Base-by-base conservation (phyloP, 164 flowering plant genomes). In the Vitis cinerea region DNA sequence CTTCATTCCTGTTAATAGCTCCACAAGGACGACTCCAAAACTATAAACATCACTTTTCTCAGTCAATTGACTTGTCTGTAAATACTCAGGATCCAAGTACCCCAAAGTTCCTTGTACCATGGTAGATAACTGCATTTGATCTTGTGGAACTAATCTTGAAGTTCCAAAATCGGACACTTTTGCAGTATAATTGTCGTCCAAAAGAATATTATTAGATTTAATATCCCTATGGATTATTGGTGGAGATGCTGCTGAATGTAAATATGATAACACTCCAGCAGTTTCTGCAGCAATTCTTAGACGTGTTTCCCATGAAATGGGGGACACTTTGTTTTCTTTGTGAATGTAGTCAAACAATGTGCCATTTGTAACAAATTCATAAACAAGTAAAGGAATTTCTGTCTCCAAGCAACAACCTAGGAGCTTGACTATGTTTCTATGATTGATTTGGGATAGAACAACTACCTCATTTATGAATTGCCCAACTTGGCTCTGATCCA, bases 391-490 rank as follows among this genome's bases (percentile, higher is more conserved):
- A 1, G 80, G 81, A 2, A 78, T 77, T 70, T 71, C 70, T 13
- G 74, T 76, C 67, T 80, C 86, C 16, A 78, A 57, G 13, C 82
- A 78, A 37, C 79, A 74, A 9, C 83, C 78, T 19, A 80, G 52
- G 15, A 81, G 71, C 59, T 72, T 78, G 2, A 81, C 86, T 12
- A 80, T 78, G 29, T 80, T 74, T 14, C 71, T 57, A 61, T 83
- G 86, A 27, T 81, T 81, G 71, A 81, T 75, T 69, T 79, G 81
- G 52, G 77, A 73, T 37, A 84, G 80, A 10, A 86, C 74, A 2
- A 80, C 71, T 11, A 86, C 80, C 57, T 86, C 85, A 51, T 82
- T 87, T n/a, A 82, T 77, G 71, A 86, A 86, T 65, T 84, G 81
- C 53, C 82, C 77, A 10, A 72, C 69, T 66, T 83, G 87, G 59